These are phyloP conservation scores for Davidsoniella virescens DNA, from an alignment of 2,329 filamentous ascomycete species.

Conservation along the genomic window DNA sequence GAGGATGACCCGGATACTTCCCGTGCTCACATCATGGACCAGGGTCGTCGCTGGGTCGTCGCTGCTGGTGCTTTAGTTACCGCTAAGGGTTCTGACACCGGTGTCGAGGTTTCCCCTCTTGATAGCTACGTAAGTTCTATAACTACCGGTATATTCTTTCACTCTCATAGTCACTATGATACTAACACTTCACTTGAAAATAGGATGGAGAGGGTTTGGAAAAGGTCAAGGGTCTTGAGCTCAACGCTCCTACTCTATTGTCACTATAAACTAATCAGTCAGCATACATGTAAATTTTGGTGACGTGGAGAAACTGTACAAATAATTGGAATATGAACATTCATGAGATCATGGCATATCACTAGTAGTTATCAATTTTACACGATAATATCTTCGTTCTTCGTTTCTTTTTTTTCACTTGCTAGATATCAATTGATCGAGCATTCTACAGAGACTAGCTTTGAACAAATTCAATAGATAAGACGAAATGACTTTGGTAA, in stretches of 20 bases:
- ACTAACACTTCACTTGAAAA: background rate
- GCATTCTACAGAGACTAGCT: no score
- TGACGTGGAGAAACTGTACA: no score
- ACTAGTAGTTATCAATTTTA: background rate
- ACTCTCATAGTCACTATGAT: conserved; percentile 9
- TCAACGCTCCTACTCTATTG: conserved; percentile 36
- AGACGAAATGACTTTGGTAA: no score
- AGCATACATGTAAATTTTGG: background rate
- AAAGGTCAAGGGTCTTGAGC: conserved; percentile 33
- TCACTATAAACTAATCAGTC: conserved; percentile 1
- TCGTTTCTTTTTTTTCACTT: background rate
- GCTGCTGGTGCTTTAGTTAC: conserved; percentile 53
- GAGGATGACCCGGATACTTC: conserved; percentile 93
- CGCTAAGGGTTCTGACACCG: conserved; percentile 43
- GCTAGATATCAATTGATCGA: background rate
- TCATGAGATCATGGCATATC: background rate
- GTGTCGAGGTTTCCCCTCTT: conserved; percentile 80
- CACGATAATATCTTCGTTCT: background rate
- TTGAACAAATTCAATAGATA: no score
- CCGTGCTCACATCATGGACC: conserved; percentile 73
- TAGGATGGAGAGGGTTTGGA: conserved; percentile 49
- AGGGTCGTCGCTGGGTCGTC: conserved; percentile 75
- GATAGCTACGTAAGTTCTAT: conserved; percentile 75
- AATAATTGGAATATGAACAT: background rate
- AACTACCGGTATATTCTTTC: conserved; percentile 11